These are phyloP conservation scores for Russula lepida DNA, from an alignment of 768 basidiomycete species.

Conservation along the genomic window DNA sequence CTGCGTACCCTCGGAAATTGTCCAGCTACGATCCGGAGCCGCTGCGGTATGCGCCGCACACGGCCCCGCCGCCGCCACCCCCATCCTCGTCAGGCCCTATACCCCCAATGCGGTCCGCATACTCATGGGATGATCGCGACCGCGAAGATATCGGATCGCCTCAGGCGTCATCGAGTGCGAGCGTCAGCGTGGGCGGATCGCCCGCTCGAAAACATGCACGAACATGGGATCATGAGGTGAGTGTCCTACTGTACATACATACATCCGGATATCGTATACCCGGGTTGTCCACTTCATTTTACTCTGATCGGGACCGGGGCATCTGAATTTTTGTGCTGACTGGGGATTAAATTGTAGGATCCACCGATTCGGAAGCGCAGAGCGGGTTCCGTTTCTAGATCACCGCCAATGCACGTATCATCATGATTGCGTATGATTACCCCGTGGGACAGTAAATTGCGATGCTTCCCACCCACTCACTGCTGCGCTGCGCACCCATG, in stretches of 20 bases:
- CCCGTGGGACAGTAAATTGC: neutral
- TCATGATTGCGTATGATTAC: neutral
- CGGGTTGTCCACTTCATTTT: neutral
- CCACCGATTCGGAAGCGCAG: slow-evolving; percentile 14
- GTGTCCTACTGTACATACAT: too few species aligned
- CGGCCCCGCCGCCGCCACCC: slow-evolving; percentile 3
- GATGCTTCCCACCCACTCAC: too few species aligned
- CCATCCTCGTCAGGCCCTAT: neutral
- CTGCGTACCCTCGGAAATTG: slow-evolving; percentile 16
- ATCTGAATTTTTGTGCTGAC: neutral
- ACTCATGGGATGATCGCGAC: slow-evolving; percentile 19
- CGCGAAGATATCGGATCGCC: slow-evolving; percentile 16
- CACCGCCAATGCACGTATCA: slow-evolving; percentile 8
- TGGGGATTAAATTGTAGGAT: neutral
- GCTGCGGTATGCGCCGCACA: slow-evolving; percentile 11
- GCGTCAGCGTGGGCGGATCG: slow-evolving; percentile 9
- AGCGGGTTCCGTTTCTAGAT: slow-evolving; percentile 9
- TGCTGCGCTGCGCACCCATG: neutral
- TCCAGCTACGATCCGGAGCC: slow-evolving; percentile 13
- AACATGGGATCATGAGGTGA: slow-evolving; percentile 18
- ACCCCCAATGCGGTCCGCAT: slow-evolving; percentile 17
- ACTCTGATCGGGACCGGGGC: neutral
- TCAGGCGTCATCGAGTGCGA: slow-evolving; percentile 16
- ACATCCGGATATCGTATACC: too few species aligned
- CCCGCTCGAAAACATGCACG: slow-evolving; percentile 20